These are phyloP conservation scores for Bolboschoenus planiculmis DNA, from an alignment of 176 grass and related monocot genomes.

Conservation along the genomic window DNA sequence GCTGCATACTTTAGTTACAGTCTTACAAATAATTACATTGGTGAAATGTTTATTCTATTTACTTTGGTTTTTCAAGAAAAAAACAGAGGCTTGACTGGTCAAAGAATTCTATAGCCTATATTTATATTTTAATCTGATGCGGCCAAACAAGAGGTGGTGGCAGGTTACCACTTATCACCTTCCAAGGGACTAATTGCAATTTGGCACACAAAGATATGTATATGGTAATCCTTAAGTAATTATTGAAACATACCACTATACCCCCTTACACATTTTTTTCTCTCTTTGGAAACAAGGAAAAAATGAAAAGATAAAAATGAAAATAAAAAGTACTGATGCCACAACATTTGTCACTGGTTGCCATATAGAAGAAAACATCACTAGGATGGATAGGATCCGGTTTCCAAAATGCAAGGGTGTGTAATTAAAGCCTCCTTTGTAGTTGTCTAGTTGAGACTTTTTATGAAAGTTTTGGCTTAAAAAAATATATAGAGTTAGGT, in stretches of 20 bases:
- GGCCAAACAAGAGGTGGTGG: too few species aligned
- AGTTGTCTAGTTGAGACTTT: conserved; percentile 18
- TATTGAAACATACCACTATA: not conserved
- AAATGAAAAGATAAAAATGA: too few species aligned
- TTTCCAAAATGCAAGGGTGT: not conserved
- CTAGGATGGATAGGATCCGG: not conserved
- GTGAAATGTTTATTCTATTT: not conserved
- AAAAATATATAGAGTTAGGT: conserved; percentile 24
- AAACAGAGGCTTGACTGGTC: not conserved
- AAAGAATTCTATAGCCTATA: not conserved
- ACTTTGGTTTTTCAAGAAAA: not conserved
- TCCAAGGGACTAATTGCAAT: not conserved
- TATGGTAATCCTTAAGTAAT: not conserved
- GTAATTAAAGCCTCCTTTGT: conserved; percentile 19
- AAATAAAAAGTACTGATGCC: not conserved
- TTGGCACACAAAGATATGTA: not conserved
- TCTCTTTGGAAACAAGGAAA: not conserved
- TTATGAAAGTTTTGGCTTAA: not conserved
- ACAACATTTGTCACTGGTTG: not conserved
- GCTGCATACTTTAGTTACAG: not conserved
- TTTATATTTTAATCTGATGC: not conserved
- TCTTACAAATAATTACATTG: not conserved
- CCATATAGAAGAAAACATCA: not conserved
- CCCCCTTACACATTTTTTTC: not conserved
- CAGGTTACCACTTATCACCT: too few species aligned